Base-by-base conservation (phyloP, 768 basidiomycete species). In the Exsudoporus frostii region DNA sequence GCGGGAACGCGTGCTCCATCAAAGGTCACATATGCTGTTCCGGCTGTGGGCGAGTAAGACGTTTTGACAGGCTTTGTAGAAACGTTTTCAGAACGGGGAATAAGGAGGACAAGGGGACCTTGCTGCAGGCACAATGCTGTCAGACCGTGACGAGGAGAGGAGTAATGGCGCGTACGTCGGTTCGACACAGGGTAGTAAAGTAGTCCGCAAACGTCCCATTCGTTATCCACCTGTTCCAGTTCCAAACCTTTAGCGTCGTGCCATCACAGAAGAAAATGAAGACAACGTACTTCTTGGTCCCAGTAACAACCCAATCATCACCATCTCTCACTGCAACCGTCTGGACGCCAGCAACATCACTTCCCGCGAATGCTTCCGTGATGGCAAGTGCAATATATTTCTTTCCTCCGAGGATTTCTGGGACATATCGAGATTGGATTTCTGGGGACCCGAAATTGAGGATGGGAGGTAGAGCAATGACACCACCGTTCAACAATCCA, bases 21-120 rank as follows among this genome's bases (percentile, higher is more conserved):
- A 64, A 93, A 94, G 0, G 80, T 87, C 27, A 96, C 84, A 61
- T 82, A 93, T 4, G 88, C 87, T 1, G 94, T 98, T 7, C 96
- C 96, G 4, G 96, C 96, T 0, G 88, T 86, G 4, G 89, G 67
- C 0, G 95, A 98, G 71, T 98, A 98, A 1, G 89, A 81, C 0
- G 95, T 98, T 74, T 93, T 94, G 72, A 98, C 89, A 22, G 84
- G 83, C 64, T 88, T 92, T 6, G 95, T 97, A 47, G 84, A 81
- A 51, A 98, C 80, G 5, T 79, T 82, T 39, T 85, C 82, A 14
- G 79, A 80, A 42, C 91, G 81, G 36, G 84, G 82, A 52, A 93
- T 81, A 36, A 92, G 76, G 38, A 93, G 81, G 44, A 90, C 88
- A 15, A 85, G 82, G 57, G 85, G 87, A 19, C 89, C 89, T 41